A percentile compares a stretch with the other conserved stretches of the same genome.
Evolutionary conservation across 23 red algal genomes (phyloP).

Genomic region (Gracilaria gracilis): DNA sequence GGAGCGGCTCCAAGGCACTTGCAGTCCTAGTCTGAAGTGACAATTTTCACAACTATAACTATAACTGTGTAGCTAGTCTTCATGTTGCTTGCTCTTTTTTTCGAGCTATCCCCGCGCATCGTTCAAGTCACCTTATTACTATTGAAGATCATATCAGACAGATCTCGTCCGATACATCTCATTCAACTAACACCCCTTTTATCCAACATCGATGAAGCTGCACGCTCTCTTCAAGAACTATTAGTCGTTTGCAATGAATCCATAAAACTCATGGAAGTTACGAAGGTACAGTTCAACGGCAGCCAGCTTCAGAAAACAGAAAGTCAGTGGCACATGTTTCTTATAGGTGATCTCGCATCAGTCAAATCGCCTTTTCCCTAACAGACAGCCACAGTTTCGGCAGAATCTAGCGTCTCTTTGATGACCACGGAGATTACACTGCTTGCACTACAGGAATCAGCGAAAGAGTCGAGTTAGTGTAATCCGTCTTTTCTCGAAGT

Average conservation of each 20-base stretch:
- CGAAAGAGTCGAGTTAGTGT: background rate
- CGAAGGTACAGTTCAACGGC: no score
- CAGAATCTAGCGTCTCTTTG: slow-evolving; percentile 73
- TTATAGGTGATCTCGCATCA: background rate
- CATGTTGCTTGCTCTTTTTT: background rate
- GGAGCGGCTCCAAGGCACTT: slow-evolving; percentile 73
- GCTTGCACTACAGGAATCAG: slow-evolving; percentile 11
- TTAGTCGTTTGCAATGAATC: background rate
- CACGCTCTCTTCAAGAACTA: no score
- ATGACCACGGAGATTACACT: slow-evolving; percentile 61
- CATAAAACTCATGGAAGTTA: background rate
- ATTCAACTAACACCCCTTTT: background rate
- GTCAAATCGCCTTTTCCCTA: slow-evolving; percentile 47
- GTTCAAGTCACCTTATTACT: no score
- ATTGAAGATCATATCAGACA: no score
- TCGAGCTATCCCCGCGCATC: no score
- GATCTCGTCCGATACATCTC: background rate
- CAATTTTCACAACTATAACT: background rate
- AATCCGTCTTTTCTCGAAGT: background rate
- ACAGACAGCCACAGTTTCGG: slow-evolving; percentile 53
- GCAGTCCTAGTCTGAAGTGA: background rate
- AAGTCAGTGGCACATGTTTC: background rate
- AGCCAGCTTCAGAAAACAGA: no score
- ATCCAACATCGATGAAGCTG: background rate
- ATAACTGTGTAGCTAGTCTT: background rate